Base-by-base conservation (phyloP, 2,329 filamentous ascomycete species). In the Colletotrichum noveboracense region DNA sequence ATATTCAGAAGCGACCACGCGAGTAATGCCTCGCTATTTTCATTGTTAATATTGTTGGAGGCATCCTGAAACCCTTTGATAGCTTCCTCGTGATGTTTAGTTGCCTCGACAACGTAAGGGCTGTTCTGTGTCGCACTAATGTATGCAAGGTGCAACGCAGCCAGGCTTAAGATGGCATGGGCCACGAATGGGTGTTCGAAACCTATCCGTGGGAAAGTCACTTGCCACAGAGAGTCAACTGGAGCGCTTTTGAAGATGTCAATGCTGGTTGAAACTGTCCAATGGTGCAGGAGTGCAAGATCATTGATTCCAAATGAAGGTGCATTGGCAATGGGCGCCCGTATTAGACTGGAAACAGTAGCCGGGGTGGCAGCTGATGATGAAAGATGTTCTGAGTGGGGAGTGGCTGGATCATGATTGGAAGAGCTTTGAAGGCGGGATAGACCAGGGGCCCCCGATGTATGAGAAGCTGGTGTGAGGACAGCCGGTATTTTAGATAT, bases 201-300 rank as follows among this genome's bases (percentile, higher is more conserved):
- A 32, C 67, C 78, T 32, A 78, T 71, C 7, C 75, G 68, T 13
- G 78, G 77, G 16, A 77, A 21, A 5, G 58, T 32, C 10, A 52
- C 21, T 26, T 74, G 70, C 77, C 77, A 78, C 10, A 77, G 24
- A 2, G 55, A n/a, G 68, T 69, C 55, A 1, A 67, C 14, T 0
- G 28, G 12, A 1, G 70, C 55, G 10, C 32, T 38, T 18, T 34
- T 62, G 64, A 48, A 71, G 8, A 78, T 70, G 36, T 32, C 60
- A 6, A 38, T 30, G 36, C 77, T 77, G 9, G 69, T 67, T 6
- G 8, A 38, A 4, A 76, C n/a, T 14, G 77, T 76, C 78, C 78
- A 78, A 34, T 78, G 78, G n/a, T 79, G 77, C 6, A 78, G 69
- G 12, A 78, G 66, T 5, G 67, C 73, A 7, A 79, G 43, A 55